Conservation (phyloP, 2,329 filamentous ascomycete species). For the Exophiala sp. region DNA sequence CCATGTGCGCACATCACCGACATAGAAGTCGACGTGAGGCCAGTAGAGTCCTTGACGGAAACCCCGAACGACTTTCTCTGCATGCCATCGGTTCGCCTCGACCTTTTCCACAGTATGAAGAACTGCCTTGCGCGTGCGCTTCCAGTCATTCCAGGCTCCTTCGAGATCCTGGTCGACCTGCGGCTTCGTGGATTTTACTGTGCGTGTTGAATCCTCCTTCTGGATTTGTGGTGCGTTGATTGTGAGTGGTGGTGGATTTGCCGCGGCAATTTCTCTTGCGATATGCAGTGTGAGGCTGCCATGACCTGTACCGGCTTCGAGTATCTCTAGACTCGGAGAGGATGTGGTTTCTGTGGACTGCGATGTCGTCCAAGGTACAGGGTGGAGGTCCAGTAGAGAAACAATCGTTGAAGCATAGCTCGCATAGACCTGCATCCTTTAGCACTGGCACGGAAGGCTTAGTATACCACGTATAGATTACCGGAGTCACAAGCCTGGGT, state of each 20-base stretch:
- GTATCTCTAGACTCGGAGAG: constrained; percentile 62
- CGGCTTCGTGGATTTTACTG: constrained; percentile 6
- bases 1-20: constrained; percentile 64
- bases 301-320: constrained; percentile 84
- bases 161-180: background rate
- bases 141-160: constrained; percentile 45
- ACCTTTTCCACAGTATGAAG: constrained; percentile 71
- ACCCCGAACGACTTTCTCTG: constrained; percentile 60
- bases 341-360: constrained; percentile 6
- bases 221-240: constrained; percentile 33
- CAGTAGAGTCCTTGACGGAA: constrained; percentile 70
- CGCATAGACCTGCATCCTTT: constrained; percentile 60
- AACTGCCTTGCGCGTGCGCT: constrained; percentile 59
- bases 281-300: constrained; percentile 73
- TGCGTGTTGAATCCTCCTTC: constrained; percentile 32
- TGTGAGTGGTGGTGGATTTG: constrained; percentile 48
- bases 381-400: constrained; percentile 71
- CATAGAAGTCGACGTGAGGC: constrained; percentile 69
- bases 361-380: constrained; percentile 37
- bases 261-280: constrained; percentile 71
- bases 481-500: constrained; percentile 70
- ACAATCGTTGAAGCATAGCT: constrained; percentile 73
- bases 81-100: constrained; percentile 59
- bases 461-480: constrained; percentile 38
- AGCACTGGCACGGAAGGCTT: background rate